phyloP scores from a whole-genome alignment of 768 basidiomycete genomes.

The Boletales sp. region DNA sequence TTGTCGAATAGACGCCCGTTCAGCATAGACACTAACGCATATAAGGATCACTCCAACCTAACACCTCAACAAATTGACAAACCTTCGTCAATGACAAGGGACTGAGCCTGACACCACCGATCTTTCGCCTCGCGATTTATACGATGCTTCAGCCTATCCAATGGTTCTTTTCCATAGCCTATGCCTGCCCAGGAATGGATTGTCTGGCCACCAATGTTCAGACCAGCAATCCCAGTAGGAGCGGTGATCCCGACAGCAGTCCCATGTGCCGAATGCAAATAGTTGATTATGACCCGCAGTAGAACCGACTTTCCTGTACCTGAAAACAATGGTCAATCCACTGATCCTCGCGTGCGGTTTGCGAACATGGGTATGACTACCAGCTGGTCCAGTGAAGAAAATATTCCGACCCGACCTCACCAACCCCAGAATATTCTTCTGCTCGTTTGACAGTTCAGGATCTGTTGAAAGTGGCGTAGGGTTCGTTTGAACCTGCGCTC shows the following conservation, averaged over 20 bases:
- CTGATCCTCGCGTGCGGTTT: neutral
- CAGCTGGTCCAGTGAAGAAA: conserved; percentile 76
- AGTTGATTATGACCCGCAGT: conserved; percentile 54
- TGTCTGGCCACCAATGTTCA: conserved; percentile 69
- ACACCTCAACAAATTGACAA: neutral
- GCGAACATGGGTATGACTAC: conserved; percentile 29
- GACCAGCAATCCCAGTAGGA: conserved; percentile 60
- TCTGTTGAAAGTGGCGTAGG: neutral
- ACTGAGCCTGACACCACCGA: conserved; percentile 50
- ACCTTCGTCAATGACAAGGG: conserved; percentile 76
- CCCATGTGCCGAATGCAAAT: conserved; percentile 31
- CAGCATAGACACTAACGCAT: conserved; percentile 65
- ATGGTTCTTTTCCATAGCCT: conserved; percentile 51
- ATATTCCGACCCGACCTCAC: conserved; percentile 56
- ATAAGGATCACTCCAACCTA: neutral
- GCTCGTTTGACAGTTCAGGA: conserved; percentile 36
- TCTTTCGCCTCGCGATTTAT: conserved; percentile 25
- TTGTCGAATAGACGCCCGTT: conserved; percentile 70
- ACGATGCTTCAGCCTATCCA: conserved; percentile 38
- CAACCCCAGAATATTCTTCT: conserved; percentile 36
- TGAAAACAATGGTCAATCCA: conserved; percentile 14
- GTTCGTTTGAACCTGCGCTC: neutral
- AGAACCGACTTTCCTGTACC: conserved; percentile 74
- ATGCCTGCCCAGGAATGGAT: conserved; percentile 68
- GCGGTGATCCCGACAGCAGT: conserved; percentile 56